Conservation (phyloP, 2,329 filamentous ascomycete genomes). For the Aaosphaeria arxii region DNA sequence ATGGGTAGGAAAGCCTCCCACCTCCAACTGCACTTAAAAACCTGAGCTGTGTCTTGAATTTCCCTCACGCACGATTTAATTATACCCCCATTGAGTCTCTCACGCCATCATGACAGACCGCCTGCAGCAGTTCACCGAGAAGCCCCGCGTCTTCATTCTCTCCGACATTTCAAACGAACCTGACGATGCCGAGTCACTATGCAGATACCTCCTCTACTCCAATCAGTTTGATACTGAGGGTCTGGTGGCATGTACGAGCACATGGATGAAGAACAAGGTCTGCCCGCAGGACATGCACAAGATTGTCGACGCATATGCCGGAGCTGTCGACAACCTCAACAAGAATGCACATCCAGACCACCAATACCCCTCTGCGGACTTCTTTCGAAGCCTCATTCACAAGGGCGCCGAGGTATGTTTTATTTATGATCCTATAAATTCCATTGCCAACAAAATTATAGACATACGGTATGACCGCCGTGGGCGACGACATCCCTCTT, state of each 20-base stretch:
- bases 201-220: slow-evolving; percentile 35
- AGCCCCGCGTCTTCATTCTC: slow-evolving; percentile 40
- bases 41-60: too few relatives aligned
- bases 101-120: slow-evolving; percentile 1
- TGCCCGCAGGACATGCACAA: slow-evolving; percentile 34
- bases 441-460: slow-evolving; percentile 1
- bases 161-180: slow-evolving; percentile 41
- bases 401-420: slow-evolving; percentile 29
- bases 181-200: slow-evolving; percentile 38
- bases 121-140: slow-evolving; percentile 27
- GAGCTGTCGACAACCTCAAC: slow-evolving; percentile 47
- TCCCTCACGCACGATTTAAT: too few relatives aligned
- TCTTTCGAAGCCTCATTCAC: slow-evolving; percentile 20
- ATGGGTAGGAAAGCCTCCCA: too few relatives aligned
- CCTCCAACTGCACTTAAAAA: too few relatives aligned
- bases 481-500: slow-evolving; percentile 29
- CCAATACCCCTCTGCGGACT: slow-evolving; percentile 26
- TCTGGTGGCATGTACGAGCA: slow-evolving; percentile 39
- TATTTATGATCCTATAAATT: not conserved
- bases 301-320: slow-evolving; percentile 33
- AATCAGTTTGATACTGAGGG: slow-evolving; percentile 40
- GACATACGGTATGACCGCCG: slow-evolving; percentile 39
- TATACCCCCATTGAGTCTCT: too few relatives aligned
- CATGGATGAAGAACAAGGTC: slow-evolving; percentile 38
- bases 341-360: slow-evolving; percentile 41